Percentiles rank a stretch among this genome's conserved stretches.
phyloP scores from a whole-genome alignment of 352 stramenopile species.

The Globisporangium canariense region DNA sequence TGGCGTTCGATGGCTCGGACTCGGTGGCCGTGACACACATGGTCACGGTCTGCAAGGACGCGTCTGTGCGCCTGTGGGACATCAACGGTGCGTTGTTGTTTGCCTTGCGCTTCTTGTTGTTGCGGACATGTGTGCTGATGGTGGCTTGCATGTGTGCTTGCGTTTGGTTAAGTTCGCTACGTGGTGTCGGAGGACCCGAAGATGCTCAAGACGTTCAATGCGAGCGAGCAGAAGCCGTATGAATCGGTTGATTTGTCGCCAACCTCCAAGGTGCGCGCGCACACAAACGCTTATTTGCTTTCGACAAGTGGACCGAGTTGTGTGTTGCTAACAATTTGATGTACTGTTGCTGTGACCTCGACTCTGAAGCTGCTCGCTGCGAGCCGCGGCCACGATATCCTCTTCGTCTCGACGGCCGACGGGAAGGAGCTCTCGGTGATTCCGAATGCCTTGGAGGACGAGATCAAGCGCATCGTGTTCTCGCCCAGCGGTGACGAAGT shows the following conservation, averaged over 20 bases:
- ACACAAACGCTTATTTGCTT: not conserved
- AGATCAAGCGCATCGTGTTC: constrained; percentile 62
- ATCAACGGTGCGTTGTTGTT: constrained; percentile 56
- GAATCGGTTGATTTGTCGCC: constrained; percentile 61
- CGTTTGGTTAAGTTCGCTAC: constrained; percentile 50
- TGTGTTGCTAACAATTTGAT: not conserved
- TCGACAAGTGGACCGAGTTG: not conserved
- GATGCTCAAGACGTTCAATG: constrained; percentile 57
- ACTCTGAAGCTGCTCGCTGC: constrained; percentile 46
- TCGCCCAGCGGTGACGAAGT: constrained; percentile 57
- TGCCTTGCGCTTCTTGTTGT: not conserved
- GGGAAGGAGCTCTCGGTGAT: constrained; percentile 49
- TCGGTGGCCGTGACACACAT: constrained; percentile 65
- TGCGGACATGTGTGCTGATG: not conserved
- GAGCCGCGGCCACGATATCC: constrained; percentile 45
- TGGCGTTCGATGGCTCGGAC: constrained; percentile 76
- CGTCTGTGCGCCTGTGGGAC: constrained; percentile 71
- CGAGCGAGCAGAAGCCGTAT: constrained; percentile 50
- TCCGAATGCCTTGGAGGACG: constrained; percentile 55
- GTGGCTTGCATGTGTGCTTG: not conserved
- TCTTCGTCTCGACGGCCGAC: constrained; percentile 56
- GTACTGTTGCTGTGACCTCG: not conserved
- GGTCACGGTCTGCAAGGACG: constrained; percentile 76
- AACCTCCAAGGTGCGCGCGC: constrained; percentile 52
- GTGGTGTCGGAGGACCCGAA: constrained; percentile 75